Conservation (phyloP, 805 yeast genomes). For the Teunomyces barrocoloradensis region DNA sequence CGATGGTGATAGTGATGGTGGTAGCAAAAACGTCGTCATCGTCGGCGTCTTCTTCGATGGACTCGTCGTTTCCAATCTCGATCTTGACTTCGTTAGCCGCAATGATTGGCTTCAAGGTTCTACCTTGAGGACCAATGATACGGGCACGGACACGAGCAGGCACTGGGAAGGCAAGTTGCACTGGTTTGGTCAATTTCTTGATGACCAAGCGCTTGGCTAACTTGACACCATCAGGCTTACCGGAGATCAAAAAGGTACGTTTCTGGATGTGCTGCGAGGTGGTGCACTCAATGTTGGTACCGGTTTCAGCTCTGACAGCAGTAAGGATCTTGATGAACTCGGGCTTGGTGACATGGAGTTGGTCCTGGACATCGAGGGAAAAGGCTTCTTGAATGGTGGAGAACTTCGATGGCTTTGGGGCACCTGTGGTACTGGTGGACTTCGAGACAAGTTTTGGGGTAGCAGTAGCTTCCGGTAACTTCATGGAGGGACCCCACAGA, state of each 20-base stretch:
- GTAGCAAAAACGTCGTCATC: conserved; percentile 62
- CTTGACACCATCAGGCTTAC: conserved; percentile 62
- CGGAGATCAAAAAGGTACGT: conserved; percentile 81
- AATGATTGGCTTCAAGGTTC: conserved; percentile 73
- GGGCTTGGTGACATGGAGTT: conserved; percentile 56
- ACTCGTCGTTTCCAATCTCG: conserved; percentile 52
- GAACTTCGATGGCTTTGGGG: conserved; percentile 40
- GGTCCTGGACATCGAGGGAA: conserved; percentile 67
- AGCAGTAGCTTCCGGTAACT: conserved; percentile 18
- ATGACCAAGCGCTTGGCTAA: conserved; percentile 74
- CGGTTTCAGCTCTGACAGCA: conserved; percentile 55
- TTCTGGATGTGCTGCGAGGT: conserved; percentile 69
- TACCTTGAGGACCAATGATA: conserved; percentile 87
- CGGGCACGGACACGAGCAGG: conserved; percentile 77
- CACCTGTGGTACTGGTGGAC: conserved; percentile 12
- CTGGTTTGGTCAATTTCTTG: conserved; percentile 74
- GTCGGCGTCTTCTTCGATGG: conserved; percentile 33
- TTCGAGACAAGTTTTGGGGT: conserved; percentile 15
- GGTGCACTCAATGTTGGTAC: conserved; percentile 78
- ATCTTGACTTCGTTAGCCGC: conserved; percentile 65
- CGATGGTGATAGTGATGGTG: conserved; percentile 60
- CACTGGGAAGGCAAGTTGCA: conserved; percentile 54
- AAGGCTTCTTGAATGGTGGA: conserved; percentile 75
- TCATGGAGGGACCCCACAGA: conserved; percentile 42
- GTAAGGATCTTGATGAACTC: conserved; percentile 69